phyloP scores from a whole-genome alignment of 2,329 filamentous ascomycete species.

The Fusarium coffeatum region DNA sequence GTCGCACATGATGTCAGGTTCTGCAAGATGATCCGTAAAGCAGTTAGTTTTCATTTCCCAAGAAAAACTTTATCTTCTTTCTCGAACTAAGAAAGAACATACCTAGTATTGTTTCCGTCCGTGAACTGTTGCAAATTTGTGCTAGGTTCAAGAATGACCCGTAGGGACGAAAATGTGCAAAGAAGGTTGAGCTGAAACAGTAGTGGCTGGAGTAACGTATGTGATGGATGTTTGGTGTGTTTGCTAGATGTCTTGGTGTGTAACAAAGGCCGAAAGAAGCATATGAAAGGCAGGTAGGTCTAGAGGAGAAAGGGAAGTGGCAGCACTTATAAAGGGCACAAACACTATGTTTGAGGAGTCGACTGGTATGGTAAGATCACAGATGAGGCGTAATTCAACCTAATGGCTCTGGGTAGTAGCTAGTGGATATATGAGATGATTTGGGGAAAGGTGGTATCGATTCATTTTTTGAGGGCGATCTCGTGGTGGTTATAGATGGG shows the following conservation, averaged over 20 bases:
- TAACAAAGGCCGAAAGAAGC: not conserved
- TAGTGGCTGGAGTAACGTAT: not conserved
- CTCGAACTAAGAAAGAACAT: not conserved
- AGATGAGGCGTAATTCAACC: constrained; percentile 12
- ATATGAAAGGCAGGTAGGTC: constrained; percentile 9
- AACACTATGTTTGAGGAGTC: constrained; percentile 11
- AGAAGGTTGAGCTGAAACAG: not conserved
- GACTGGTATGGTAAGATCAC: constrained; percentile 19
- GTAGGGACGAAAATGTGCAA: not conserved
- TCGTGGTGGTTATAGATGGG: constrained; percentile 32
- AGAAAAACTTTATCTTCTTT: not conserved
- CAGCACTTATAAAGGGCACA: constrained; percentile 22
- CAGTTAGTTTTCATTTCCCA: not conserved
- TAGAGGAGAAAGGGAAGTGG: constrained; percentile 16
- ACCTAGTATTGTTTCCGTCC: not conserved
- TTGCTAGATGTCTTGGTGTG: not conserved
- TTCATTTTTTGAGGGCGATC: constrained; percentile 25
- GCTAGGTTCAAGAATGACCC: not conserved
- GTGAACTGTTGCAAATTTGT: not conserved
- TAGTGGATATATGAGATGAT: not conserved
- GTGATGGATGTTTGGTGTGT: constrained; percentile 4
- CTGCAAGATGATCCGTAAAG: not conserved
- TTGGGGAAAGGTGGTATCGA: constrained; percentile 13
- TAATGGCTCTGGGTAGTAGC: constrained; percentile 19
- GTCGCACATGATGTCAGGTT: constrained; percentile 62